Base-by-base conservation (phyloP, 129 eudicot species). In the Lonicera japonica region DNA sequence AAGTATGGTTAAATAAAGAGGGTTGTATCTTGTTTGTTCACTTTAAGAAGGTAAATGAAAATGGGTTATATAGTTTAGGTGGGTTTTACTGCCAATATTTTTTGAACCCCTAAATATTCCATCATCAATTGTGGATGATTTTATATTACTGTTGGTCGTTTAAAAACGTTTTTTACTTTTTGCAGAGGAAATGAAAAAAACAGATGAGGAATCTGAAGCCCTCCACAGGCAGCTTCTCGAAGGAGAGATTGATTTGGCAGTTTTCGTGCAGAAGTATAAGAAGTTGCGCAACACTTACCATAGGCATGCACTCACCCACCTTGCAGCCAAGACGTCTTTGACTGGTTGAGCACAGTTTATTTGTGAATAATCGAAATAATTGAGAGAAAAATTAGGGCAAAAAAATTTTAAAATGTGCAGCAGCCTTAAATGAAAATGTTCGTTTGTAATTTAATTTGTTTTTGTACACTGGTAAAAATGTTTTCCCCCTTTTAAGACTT, bases 171-270 rank as follows among this genome's bases (percentile, higher is more conserved):
- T 50, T 50, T 64, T 54, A 13, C 6, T 54, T 5, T 71, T 38
- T 57, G 53, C 82, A 91, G 97, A 84, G 73, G 79, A 81, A 5
- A 84, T 91, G 94, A 75, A 75, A 70, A 55, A 73, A 69, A 78
- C 80, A 0, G 97, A 91, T 0, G 94, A 82, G 75, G 97, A 91
- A 73, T 91, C 97, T 15, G 97, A 91, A 66, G 64, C 60, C 24
- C 94, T 91, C 20, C 94, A 87, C 60, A 68, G 74, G 65, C 95
- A 84, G 76, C 95, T 86, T 66, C 95, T 91, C 54, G 82, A 75
- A 52, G 61, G 79, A 56, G 97, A 90, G 65, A 79, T 84, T 21
- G 97, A 87, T 60, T 75, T 87, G 41, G 71, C 78, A 15, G 66
- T 84, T 18, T 90, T 90, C 36, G 80, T 82, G 43, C 94, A 87